phyloP scores from a whole-genome alignment of 1,139 yeast genomes.

The Pneumocystis carinii region DNA sequence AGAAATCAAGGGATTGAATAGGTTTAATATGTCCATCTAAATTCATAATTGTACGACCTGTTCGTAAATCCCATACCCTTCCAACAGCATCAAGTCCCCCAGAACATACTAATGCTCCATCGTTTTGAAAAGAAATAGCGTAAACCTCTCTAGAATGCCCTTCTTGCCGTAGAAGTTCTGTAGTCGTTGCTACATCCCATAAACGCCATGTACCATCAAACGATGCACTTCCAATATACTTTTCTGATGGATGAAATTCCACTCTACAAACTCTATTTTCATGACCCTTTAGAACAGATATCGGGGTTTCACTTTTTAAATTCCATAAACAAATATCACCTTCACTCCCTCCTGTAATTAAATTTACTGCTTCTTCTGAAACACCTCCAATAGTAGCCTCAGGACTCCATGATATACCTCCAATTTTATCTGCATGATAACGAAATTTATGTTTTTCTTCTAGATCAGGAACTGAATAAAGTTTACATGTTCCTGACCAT shows the following conservation, averaged over 20 bases:
- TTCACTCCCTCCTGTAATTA: conserved; percentile 14
- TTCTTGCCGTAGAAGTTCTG: conserved; percentile 48
- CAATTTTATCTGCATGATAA: conserved; percentile 49
- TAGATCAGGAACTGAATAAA: conserved; percentile 33
- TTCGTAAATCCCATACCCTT: conserved; percentile 72
- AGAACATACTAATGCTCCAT: conserved; percentile 62
- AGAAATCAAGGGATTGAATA: conserved; percentile 58
- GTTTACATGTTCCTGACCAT: conserved; percentile 63
- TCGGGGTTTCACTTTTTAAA: conserved; percentile 10
- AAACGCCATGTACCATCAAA: conserved; percentile 80
- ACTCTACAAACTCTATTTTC: conserved; percentile 46
- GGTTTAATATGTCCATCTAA: conserved; percentile 59
- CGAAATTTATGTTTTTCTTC: conserved; percentile 14
- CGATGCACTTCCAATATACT: conserved; percentile 52
- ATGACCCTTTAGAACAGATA: conserved; percentile 28
- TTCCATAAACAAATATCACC: conserved; percentile 22
- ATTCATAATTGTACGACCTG: conserved; percentile 50
- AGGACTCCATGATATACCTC: conserved; percentile 56
- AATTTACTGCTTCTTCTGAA: conserved; percentile 1
- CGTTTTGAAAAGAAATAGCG: conserved; percentile 50
- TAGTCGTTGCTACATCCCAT: conserved; percentile 51
- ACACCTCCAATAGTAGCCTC: conserved; percentile 15
- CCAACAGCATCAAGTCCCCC: conserved; percentile 71
- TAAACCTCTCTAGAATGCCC: conserved; percentile 74
- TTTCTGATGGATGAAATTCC: conserved; percentile 50